Percentiles rank a stretch among this genome's conserved stretches.
phyloP scores from a whole-genome alignment of 2,329 filamentous ascomycete genomes.

The Lachnellula willkommii region DNA sequence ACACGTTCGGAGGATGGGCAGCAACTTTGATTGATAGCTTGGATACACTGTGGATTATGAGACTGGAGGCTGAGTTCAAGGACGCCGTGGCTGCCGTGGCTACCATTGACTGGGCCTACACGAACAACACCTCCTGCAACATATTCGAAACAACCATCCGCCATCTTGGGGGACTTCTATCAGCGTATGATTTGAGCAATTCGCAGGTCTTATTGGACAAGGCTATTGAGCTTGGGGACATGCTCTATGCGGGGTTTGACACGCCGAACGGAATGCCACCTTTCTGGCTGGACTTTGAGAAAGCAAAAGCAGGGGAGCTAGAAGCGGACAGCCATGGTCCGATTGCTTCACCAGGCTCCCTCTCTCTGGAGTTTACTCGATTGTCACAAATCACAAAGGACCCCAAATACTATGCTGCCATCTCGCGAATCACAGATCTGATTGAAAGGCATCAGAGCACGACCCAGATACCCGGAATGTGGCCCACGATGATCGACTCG shows the following conservation, averaged over 20 bases:
- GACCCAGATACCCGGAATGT: slow-evolving; percentile 55
- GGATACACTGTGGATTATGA: slow-evolving; percentile 84
- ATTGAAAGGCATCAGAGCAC: slow-evolving; percentile 47
- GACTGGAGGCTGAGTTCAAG: slow-evolving; percentile 69
- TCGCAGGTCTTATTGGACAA: slow-evolving; percentile 24
- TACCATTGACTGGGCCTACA: slow-evolving; percentile 43
- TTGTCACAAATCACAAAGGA: slow-evolving; percentile 57
- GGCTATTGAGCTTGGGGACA: slow-evolving; percentile 28
- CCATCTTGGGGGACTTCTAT: slow-evolving; percentile 35
- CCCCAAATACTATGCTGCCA: slow-evolving; percentile 54
- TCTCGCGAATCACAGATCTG: slow-evolving; percentile 49
- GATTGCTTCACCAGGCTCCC: slow-evolving; percentile 53
- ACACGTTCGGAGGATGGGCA: slow-evolving; percentile 89
- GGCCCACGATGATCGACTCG: slow-evolving; percentile 48
- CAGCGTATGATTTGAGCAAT: slow-evolving; percentile 31
- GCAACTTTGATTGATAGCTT: slow-evolving; percentile 76
- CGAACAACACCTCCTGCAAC: slow-evolving; percentile 21
- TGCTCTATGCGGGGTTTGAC: slow-evolving; percentile 40
- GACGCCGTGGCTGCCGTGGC: slow-evolving; percentile 53
- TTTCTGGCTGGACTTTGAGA: background rate
- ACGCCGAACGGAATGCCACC: slow-evolving; percentile 2
- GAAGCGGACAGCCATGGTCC: slow-evolving; percentile 47
- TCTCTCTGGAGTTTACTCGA: slow-evolving; percentile 56
- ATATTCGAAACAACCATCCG: slow-evolving; percentile 38
- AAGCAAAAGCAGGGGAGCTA: slow-evolving; percentile 41